Evolutionary conservation across 2,329 filamentous ascomycete genomes (phyloP).

Genomic region (Venturia carpophila): DNA sequence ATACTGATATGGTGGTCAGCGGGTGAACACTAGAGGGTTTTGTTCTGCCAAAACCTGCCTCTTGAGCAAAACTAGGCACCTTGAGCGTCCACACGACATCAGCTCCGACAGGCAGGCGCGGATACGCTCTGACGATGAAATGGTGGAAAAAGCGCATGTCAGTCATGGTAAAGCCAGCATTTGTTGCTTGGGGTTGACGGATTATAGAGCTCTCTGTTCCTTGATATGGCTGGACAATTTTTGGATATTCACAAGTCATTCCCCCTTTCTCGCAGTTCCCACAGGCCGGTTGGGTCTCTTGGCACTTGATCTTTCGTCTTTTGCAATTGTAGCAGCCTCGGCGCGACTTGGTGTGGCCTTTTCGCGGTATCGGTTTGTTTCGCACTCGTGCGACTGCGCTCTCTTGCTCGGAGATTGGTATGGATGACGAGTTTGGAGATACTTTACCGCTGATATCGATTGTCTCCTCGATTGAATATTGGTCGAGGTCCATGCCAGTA

Average conservation of each 20-base stretch:
- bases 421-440: conserved; percentile 3
- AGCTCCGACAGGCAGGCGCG: conserved; percentile 57
- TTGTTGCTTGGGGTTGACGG: conserved; percentile 22
- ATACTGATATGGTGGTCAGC: conserved; percentile 36
- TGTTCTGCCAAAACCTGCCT: conserved; percentile 38
- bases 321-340: conserved; percentile 62
- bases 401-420: background rate
- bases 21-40: background rate
- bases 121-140: conserved; percentile 54
- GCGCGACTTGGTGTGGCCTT: conserved; percentile 56
- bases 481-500: background rate
- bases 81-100: conserved; percentile 60
- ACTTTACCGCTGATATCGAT: background rate
- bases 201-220: conserved; percentile 25
- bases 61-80: conserved; percentile 59
- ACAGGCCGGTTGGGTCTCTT: conserved; percentile 57
- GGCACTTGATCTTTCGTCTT: conserved; percentile 59
- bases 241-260: conserved; percentile 56
- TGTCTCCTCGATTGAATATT: background rate
- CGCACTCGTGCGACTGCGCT: background rate
- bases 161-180: conserved; percentile 44
- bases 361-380: conserved; percentile 18
- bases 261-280: conserved; percentile 56
- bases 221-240: conserved; percentile 28
- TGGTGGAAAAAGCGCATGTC: conserved; percentile 65